Evolutionary conservation across 83 land plant species (phyloP), one percentile per base, ranked within the genome.

Genomic region (Larix sibirica): DNA sequence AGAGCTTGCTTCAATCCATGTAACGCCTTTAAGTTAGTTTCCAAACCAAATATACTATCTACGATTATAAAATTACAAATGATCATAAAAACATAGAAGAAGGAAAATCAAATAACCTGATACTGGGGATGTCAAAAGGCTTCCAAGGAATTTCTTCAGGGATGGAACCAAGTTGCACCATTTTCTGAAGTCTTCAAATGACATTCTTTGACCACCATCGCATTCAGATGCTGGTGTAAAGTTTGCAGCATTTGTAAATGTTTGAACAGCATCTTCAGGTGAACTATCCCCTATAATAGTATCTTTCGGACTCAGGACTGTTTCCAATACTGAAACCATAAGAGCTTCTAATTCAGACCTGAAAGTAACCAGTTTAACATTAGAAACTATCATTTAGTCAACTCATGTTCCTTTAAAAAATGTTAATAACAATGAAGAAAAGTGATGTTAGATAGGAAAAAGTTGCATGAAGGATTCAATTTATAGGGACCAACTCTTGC

Each of bases 121-220:
- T 60, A 83, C 88, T 42, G 91, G 91, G 71, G 89, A 69, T 78
- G 77, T 88, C 87, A 97, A 66, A 68, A 97, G 84, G 61, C 92
- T 81, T 28, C 86, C 88, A 83, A 97, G 94, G 69, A 89, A 95
- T 73, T 90, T 97, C 87, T 90, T 95, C 38, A 89, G 84, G 8
- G 99, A 95, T 70, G 99, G 99, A 36, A 93, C 80, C 65, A 87
- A 79, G 62, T 38, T 78, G 66, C 93, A 95, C 99, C 98, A 97
- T 73, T 33, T 85, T 61, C 81, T 95, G 79, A 97, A 94, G 83
- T 92, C 92, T 77, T 86, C 87, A 4, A 86, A 83, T 9, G 90
- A 89, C 92, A 95, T 86, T 18, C 79, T 20, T 44, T 65, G 56
- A 14, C 86, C 87, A 65, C 33, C 62, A 54, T 67, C 7, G 74